Evolutionary conservation across 371 early-diverging fungal genomes (phyloP).

Genomic region (Mucor ambiguus): DNA sequence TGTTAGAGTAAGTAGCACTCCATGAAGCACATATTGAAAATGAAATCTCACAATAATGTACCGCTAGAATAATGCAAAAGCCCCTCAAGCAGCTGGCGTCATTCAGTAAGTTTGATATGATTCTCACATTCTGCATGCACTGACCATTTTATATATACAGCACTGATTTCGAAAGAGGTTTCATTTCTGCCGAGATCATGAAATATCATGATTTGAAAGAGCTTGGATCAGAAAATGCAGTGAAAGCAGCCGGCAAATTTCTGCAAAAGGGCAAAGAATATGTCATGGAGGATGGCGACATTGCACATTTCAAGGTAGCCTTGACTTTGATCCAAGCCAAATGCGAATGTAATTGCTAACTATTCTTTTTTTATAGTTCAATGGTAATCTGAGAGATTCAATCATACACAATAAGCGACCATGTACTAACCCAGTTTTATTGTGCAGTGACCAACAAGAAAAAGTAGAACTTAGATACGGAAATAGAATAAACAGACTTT

Average conservation of each 20-base stretch:
- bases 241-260: constrained; percentile 58
- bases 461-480: not conserved
- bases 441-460: constrained; percentile 17
- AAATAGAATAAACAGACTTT: not conserved
- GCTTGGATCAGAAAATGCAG: constrained; percentile 53
- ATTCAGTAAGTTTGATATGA: constrained; percentile 51
- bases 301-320: constrained; percentile 72
- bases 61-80: constrained; percentile 69
- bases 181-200: constrained; percentile 94
- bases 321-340: not conserved
- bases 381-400: constrained; percentile 7
- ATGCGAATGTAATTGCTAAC: not conserved
- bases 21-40: not conserved
- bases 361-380: constrained; percentile 15
- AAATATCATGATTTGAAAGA: constrained; percentile 66
- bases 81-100: constrained; percentile 94
- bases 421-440: not conserved
- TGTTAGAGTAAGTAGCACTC: constrained; percentile 47
- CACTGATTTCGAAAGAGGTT: constrained; percentile 90
- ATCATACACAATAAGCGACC: not conserved
- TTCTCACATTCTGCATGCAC: not conserved
- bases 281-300: constrained; percentile 93
- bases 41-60: not conserved
- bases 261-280: constrained; percentile 94
- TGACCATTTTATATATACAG: constrained; percentile 37